Conservation (phyloP, 805 yeast genomes). For the Metschnikowia sp. region DNA sequence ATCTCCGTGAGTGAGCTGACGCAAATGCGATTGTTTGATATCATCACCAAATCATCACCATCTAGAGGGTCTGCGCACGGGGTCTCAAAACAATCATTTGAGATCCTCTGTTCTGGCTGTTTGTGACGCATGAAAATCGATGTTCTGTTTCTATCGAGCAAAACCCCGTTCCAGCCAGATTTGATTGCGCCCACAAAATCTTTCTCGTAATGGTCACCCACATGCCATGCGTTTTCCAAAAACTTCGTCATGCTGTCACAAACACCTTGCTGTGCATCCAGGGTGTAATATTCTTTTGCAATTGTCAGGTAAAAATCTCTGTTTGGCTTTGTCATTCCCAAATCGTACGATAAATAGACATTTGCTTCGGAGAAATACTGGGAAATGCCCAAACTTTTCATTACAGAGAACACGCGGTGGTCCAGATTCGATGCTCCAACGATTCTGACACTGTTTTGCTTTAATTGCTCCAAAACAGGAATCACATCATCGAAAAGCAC, state of each 20-base stretch:
- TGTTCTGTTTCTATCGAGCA: slow-evolving; percentile 43
- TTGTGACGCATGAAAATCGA: slow-evolving; percentile 18
- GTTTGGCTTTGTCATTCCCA: slow-evolving; percentile 54
- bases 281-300: slow-evolving; percentile 2
- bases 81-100: slow-evolving; percentile 17
- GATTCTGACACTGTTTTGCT: slow-evolving; percentile 30
- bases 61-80: slow-evolving; percentile 8
- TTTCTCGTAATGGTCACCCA: slow-evolving; percentile 59
- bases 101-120: slow-evolving; percentile 1
- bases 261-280: background rate
- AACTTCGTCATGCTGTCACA: slow-evolving; percentile 6
- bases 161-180: slow-evolving; percentile 62
- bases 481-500: slow-evolving; percentile 51
- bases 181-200: slow-evolving; percentile 51
- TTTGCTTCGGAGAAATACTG: slow-evolving; percentile 35
- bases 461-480: slow-evolving; percentile 37
- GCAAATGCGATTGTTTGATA: slow-evolving; percentile 34
- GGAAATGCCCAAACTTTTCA: slow-evolving; percentile 45
- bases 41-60: slow-evolving; percentile 21
- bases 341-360: slow-evolving; percentile 54
- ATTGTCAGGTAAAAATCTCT: slow-evolving; percentile 35
- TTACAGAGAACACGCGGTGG: slow-evolving; percentile 43
- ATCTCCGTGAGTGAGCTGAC: slow-evolving; percentile 13
- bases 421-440: slow-evolving; percentile 64
- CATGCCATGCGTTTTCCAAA: slow-evolving; percentile 48